phyloP scores from a whole-genome alignment of 2,329 filamentous ascomycete species.

The Tolypocladium paradoxum region DNA sequence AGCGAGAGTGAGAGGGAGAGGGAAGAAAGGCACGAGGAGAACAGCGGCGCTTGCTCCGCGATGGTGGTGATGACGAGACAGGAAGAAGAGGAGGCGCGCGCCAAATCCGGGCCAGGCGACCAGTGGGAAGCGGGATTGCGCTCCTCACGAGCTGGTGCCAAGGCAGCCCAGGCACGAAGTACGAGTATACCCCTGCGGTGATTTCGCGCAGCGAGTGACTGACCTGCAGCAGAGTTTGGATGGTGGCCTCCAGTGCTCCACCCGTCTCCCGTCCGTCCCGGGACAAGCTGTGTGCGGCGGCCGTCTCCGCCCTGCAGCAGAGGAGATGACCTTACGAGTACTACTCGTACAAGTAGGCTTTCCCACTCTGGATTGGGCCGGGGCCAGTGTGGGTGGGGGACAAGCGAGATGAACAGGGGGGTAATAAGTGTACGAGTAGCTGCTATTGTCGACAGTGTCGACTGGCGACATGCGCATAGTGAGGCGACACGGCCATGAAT shows the following conservation, averaged over 20 bases:
- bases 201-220: neutral
- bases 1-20: neutral
- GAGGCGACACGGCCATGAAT: no score
- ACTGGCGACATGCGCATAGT: no score
- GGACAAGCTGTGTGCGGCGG: neutral
- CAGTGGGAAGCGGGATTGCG: neutral
- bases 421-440: no score
- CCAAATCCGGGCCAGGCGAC: conserved; percentile 2
- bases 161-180: neutral
- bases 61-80: neutral
- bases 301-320: neutral
- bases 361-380: neutral
- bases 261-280: neutral
- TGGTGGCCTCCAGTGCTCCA: neutral
- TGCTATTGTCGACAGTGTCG: no score
- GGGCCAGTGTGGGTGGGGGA: neutral
- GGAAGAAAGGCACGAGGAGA: neutral
- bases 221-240: neutral
- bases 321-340: neutral
- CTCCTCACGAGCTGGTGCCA: neutral
- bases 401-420: neutral
- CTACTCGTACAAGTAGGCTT: no score
- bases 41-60: neutral
- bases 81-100: neutral
- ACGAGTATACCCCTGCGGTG: neutral